Percentiles rank a stretch among this genome's conserved stretches.
These are phyloP conservation scores for Daldinia decipiens DNA, from an alignment of 495 filamentous ascomycete species.

Conservation along the genomic window DNA sequence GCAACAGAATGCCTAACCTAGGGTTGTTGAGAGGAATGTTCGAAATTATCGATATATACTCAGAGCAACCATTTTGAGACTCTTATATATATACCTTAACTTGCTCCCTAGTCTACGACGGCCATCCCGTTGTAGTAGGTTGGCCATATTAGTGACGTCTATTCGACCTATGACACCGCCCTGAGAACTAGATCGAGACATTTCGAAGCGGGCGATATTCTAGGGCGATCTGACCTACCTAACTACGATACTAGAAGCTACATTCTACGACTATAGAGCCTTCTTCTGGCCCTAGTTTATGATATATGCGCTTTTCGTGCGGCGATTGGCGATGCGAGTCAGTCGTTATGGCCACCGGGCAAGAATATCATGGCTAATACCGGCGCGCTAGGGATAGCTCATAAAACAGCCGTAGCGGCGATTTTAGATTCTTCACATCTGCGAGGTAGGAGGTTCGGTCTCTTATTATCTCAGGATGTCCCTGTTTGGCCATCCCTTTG, in stretches of 20 bases:
- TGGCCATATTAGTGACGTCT: neutral
- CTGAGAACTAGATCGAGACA: neutral
- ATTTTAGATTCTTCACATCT: conserved; percentile 4
- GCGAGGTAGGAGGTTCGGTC: neutral
- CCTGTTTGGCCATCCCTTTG: neutral
- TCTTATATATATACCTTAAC: conserved; percentile 26
- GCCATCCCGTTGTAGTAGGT: neutral
- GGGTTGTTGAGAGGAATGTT: conserved; percentile 3
- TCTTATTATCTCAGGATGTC: neutral
- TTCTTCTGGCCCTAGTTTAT: conserved; percentile 7
- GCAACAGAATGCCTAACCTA: neutral
- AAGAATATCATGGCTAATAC: conserved; percentile 13
- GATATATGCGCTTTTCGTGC: conserved; percentile 6
- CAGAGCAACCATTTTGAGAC: neutral
- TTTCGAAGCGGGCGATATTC: neutral
- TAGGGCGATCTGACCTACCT: neutral
- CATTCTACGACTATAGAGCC: neutral
- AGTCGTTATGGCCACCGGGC: neutral
- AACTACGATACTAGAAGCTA: neutral
- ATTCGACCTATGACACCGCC: neutral
- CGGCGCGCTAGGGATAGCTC: conserved; percentile 21
- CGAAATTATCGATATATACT: neutral
- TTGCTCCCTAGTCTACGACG: neutral
- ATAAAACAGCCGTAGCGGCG: conserved; percentile 5
- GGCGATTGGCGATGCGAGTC: conserved; percentile 18